Conservation (phyloP, 768 basidiomycete species). For the Boletus barrowsii region DNA sequence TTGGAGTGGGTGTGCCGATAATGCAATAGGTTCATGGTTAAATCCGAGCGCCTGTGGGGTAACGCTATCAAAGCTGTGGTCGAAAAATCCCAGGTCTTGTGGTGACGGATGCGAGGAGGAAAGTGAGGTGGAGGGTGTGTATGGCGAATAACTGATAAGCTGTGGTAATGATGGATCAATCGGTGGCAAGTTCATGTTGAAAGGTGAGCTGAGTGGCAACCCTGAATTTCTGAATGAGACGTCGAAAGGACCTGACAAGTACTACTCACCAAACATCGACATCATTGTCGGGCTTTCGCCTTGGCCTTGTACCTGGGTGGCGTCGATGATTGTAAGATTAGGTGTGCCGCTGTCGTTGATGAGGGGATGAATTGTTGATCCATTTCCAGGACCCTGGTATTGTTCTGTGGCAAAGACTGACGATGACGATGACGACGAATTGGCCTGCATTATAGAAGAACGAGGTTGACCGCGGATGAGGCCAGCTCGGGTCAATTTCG, state of each 20-base stretch:
- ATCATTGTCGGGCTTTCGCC: constrained; percentile 26
- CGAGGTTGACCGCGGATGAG: constrained; percentile 83
- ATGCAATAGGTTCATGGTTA: constrained; percentile 15
- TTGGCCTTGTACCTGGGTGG: constrained; percentile 10
- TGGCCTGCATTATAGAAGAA: constrained; percentile 45
- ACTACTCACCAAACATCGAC: constrained; percentile 29
- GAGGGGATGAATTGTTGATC: constrained; percentile 20
- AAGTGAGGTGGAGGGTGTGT: constrained; percentile 33
- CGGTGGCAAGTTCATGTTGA: constrained; percentile 25
- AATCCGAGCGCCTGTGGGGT: constrained; percentile 30
- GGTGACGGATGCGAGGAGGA: constrained; percentile 35
- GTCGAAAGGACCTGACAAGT: neutral
- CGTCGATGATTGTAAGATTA: constrained; percentile 22
- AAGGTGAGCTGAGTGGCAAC: constrained; percentile 31
- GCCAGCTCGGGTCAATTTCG: constrained; percentile 71
- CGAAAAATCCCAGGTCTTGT: constrained; percentile 31
- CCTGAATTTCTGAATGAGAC: constrained; percentile 19
- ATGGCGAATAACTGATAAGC: constrained; percentile 30
- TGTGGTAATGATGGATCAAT: constrained; percentile 29
- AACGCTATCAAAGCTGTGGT: constrained; percentile 34
- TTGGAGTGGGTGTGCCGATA: constrained; percentile 44
- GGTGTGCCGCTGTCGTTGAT: constrained; percentile 21
- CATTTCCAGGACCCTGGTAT: constrained; percentile 22
- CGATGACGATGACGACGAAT: constrained; percentile 28
- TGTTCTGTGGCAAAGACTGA: constrained; percentile 34